phyloP scores from a whole-genome alignment of 2,329 filamentous ascomycete species.

The Neonectria neomacrospora region DNA sequence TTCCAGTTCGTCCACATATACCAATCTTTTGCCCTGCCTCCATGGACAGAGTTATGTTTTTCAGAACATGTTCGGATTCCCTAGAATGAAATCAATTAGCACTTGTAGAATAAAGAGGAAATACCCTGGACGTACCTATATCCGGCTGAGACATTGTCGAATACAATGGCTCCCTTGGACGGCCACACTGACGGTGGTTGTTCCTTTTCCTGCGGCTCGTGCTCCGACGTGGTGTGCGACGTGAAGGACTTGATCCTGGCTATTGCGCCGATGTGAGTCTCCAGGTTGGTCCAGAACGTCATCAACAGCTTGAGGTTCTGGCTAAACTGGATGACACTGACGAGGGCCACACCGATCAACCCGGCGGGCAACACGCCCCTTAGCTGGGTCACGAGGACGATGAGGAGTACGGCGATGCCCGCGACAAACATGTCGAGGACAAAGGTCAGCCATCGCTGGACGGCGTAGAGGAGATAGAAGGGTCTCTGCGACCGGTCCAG shows the following conservation, averaged over 20 bases:
- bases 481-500: constrained; percentile 58
- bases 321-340: constrained; percentile 46
- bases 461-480: constrained; percentile 55
- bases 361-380: constrained; percentile 25
- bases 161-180: constrained; percentile 80
- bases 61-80: constrained; percentile 20
- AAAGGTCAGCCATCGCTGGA: constrained; percentile 41
- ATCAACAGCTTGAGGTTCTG: constrained; percentile 46
- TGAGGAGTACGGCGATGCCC: constrained; percentile 32
- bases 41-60: constrained; percentile 22
- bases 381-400: constrained; percentile 33
- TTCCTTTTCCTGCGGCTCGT: constrained; percentile 29
- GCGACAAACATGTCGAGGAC: constrained; percentile 41
- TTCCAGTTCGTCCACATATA: constrained; percentile 36
- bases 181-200: constrained; percentile 80
- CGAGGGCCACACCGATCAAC: constrained; percentile 41
- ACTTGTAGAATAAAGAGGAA: background rate
- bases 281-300: constrained; percentile 46
- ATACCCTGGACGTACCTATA: constrained; percentile 20
- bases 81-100: background rate
- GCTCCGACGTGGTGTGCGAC: constrained; percentile 24
- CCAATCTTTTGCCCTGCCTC: constrained; percentile 33
- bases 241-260: constrained; percentile 39
- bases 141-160: constrained; percentile 64
- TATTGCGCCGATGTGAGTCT: constrained; percentile 45